Evolutionary conservation across 2,329 filamentous ascomycete genomes (phyloP), one percentile per base, ranked within the genome.

Genomic region (Emericellopsis atlantica): DNA sequence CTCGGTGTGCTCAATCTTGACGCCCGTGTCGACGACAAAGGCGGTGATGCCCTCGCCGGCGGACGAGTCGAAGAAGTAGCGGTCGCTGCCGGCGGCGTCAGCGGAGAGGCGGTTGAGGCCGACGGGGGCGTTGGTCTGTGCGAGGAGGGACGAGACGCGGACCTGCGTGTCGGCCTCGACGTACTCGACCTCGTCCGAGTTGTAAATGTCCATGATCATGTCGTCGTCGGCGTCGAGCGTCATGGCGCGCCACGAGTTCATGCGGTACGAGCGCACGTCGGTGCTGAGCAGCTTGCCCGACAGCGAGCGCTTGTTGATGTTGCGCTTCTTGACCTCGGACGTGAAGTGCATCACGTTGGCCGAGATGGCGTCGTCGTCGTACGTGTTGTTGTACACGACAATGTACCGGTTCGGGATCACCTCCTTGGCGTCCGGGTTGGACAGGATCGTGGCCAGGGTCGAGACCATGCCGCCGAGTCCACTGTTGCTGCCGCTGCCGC

Each of bases 11-110:
- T 65, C 62, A 32, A 61, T 59, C 41, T 61, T 60, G 53, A 83
- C 74, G 48, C 79, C 79, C 6, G 78, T 81, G 57, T 84, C 79
- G 33, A 84, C 70, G 21, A 84, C 60, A 54, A 76, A 84, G 23
- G 68, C 70, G 18, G 72, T 79, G 48, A 75, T 71, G n/a, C 70
- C 72, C 46, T 65, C 43, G 26, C 74, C 74, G 18, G 67, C 69
- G 11, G 61, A 63, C 43, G 59, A 57, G 52, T 78, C 72, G 23
- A 74, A 78, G 39, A 69, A 48, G 52, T 62, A 62, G 12, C 50
- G 47, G 29, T 50, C 42, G 23, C 48, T 42, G 33, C 57, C 62
- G 15, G 57, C 45, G 11, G 51, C 39, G 21, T 58, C 48, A 52
- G 68, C 61, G 38, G 74, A 79, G 40, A 79, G 49, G 33, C 74